Percentiles rank a stretch among this genome's conserved stretches.
These are phyloP conservation scores for Cyclostephanos invisitatus DNA, from an alignment of 108 stramenopile genomes.

Conservation along the genomic window DNA sequence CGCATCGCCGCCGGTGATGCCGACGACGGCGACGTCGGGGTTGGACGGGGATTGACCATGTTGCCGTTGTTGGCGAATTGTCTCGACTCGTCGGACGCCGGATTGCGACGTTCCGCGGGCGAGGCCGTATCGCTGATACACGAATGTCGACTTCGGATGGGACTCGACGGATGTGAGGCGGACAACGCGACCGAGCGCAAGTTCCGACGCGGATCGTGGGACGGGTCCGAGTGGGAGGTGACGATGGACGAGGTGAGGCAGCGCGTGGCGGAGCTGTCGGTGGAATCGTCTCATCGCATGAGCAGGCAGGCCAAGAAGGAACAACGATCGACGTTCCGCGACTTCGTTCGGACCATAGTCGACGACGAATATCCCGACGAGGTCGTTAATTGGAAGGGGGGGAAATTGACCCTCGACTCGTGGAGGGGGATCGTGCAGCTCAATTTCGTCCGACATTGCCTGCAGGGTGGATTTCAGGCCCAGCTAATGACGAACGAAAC, in stretches of 20 bases:
- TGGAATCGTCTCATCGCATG: slow-evolving; percentile 73
- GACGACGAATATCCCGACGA: slow-evolving; percentile 74
- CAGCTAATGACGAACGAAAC: slow-evolving; percentile 81
- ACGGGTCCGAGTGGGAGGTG: slow-evolving; percentile 80
- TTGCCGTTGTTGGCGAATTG: slow-evolving; percentile 60
- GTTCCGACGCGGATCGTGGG: slow-evolving; percentile 76
- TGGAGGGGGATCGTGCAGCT: slow-evolving; percentile 81
- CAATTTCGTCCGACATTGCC: slow-evolving; percentile 80
- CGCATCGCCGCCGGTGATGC: slow-evolving; percentile 62
- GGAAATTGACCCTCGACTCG: slow-evolving; percentile 56
- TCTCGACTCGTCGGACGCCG: slow-evolving; percentile 55
- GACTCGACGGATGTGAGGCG: slow-evolving; percentile 48
- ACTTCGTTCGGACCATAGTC: slow-evolving; percentile 74
- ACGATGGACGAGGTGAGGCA: slow-evolving; percentile 77
- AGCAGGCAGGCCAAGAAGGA: slow-evolving; percentile 83
- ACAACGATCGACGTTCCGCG: slow-evolving; percentile 80
- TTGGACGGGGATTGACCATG: slow-evolving; percentile 69
- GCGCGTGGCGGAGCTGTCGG: slow-evolving; percentile 68
- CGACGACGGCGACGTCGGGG: slow-evolving; percentile 8
- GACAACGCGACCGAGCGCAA: slow-evolving; percentile 59
- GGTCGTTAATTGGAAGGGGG: slow-evolving; percentile 67
- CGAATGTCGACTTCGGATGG: slow-evolving; percentile 69
- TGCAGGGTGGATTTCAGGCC: slow-evolving; percentile 83
- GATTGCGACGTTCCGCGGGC: slow-evolving; percentile 70
- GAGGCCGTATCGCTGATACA: slow-evolving; percentile 82